Base-by-base conservation (phyloP, 2,329 filamentous ascomycete genomes). In the Pleomassaria siparia region DNA sequence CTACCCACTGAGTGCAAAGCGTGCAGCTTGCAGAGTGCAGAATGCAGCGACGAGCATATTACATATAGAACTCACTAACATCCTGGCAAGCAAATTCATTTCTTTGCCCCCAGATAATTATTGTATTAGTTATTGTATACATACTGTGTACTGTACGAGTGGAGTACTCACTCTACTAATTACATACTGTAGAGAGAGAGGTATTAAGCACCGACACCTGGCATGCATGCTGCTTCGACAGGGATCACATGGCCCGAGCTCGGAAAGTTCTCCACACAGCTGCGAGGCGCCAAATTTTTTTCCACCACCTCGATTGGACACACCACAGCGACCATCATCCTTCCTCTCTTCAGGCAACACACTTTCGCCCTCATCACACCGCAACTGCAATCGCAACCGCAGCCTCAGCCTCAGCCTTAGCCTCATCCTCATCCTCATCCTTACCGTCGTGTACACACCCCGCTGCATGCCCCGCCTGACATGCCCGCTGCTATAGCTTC, bases 401-500 rank as follows among this genome's bases (percentile, higher is more conserved):
- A 37, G 20, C 45, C 54, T 42, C 50, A 46, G n/a, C 30, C 24
- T 43, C 44, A n/a, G n/a, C n/a, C n/a, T n/a, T n/a, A n/a, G n/a
- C n/a, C n/a, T n/a, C n/a, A n/a, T n/a, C n/a, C n/a, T n/a, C n/a
- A n/a, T n/a, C n/a, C n/a, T n/a, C n/a, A n/a, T n/a, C n/a, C n/a
- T n/a, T n/a, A n/a, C n/a, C n/a, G n/a, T n/a, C n/a, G n/a, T n/a
- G 49, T 43, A 49, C 46, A 22, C 25, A 33, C 51, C 21, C 47
- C 16, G 35, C 48, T 51, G 54, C 56, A 49, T 50, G 45, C 33
- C 32, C 25, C 49, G 43, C 32, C 40, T 49, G 55, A 20, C 41
- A 72, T 72, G 67, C 64, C 66, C 24, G 65, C 69, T 49, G 56
- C 64, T 16, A 59, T 69, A 44, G 56, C 65, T 41, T 62, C 65